A percentile compares a stretch with the other conserved stretches of the same genome.
These are phyloP conservation scores for Beauveria sp. DNA, from an alignment of 2,329 filamentous ascomycete species.

Conservation along the genomic window DNA sequence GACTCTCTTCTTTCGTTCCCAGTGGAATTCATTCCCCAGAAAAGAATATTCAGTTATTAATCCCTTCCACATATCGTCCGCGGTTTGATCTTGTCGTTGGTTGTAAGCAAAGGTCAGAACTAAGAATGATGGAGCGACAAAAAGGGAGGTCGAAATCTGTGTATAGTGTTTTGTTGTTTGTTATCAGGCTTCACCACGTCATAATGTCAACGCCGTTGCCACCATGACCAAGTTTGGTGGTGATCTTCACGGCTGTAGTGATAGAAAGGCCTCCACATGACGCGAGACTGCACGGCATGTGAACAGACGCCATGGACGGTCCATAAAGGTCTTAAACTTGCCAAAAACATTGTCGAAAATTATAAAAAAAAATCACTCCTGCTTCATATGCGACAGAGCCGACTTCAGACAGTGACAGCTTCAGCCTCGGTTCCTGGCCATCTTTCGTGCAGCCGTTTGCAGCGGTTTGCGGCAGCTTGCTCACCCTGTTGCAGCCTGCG, in stretches of 20 bases:
- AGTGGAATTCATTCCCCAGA: slow-evolving; percentile 2
- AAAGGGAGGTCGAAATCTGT: too few species aligned
- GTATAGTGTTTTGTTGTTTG: too few species aligned
- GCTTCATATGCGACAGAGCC: neutral
- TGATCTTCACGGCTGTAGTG: too few species aligned
- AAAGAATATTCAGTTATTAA: too few species aligned
- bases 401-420: neutral
- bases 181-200: too few species aligned
- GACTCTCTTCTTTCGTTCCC: slow-evolving; percentile 10
- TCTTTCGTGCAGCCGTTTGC: neutral
- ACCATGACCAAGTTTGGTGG: too few species aligned
- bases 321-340: neutral
- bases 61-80: too few species aligned
- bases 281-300: neutral
- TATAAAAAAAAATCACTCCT: neutral
- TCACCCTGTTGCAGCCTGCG: neutral
- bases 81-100: too few species aligned
- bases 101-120: too few species aligned
- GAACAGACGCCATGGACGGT: neutral
- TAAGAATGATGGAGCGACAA: too few species aligned
- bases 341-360: neutral
- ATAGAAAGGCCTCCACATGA: neutral
- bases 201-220: too few species aligned
- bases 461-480: neutral
- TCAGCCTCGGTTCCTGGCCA: neutral